Conservation (phyloP, 306 rosid species). For the Alnus glutinosa region DNA sequence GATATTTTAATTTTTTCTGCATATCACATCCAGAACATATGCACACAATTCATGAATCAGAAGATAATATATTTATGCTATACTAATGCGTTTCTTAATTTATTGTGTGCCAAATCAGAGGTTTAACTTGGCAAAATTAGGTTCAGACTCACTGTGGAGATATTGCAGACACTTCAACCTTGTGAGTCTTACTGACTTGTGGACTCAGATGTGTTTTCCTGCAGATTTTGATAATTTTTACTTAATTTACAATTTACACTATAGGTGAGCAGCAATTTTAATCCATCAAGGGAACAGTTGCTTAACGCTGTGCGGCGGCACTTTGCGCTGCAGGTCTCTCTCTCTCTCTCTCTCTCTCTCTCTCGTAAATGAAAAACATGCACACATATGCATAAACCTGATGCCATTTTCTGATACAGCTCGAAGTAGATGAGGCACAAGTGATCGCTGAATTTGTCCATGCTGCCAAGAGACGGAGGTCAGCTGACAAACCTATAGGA, state of each 20-base stretch:
- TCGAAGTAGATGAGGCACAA: slow-evolving; percentile 40
- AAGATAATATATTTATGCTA: neutral
- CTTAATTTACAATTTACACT: slow-evolving; percentile 3
- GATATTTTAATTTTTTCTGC: too few species aligned
- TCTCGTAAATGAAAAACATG: neutral
- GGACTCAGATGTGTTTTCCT: neutral
- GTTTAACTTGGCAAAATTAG: slow-evolving; percentile 53
- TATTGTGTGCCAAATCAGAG: slow-evolving; percentile 33
- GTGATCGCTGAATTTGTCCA: slow-evolving; percentile 54
- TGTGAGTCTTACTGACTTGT: slow-evolving; percentile 39
- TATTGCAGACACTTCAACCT: slow-evolving; percentile 65
- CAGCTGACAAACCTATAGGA: slow-evolving; percentile 17
- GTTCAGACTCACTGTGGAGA: slow-evolving; percentile 56
- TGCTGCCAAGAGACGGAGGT: slow-evolving; percentile 44
- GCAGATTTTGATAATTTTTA: neutral
- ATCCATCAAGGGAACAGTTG: slow-evolving; percentile 52
- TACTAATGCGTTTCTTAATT: neutral
- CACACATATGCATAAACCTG: neutral
- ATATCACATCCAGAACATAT: neutral
- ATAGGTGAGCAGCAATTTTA: slow-evolving; percentile 41
- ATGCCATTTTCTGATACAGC: slow-evolving; percentile 29
- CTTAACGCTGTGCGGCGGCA: slow-evolving; percentile 45
- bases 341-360: neutral
- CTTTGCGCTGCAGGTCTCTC: slow-evolving; percentile 49
- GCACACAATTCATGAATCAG: neutral